Conservation (phyloP, 2,329 filamentous ascomycete species). For the Triangularia verruculosa region DNA sequence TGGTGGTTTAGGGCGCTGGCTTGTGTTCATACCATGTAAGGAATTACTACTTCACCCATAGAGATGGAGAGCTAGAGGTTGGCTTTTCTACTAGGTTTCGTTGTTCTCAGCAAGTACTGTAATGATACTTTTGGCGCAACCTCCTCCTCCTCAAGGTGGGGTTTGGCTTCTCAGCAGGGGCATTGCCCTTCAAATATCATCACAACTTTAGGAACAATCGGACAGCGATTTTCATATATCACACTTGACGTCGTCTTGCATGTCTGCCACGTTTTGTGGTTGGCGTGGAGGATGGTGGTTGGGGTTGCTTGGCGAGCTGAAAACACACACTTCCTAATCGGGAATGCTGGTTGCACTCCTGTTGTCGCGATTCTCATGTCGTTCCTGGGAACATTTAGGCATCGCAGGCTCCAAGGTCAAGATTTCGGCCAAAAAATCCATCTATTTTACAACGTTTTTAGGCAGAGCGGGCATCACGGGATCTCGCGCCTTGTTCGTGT, state of each 20-base stretch:
- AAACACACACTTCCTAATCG: neutral
- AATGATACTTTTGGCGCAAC: constrained; percentile 10
- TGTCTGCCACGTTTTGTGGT: neutral
- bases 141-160: neutral
- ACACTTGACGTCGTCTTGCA: neutral
- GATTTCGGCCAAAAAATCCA: neutral
- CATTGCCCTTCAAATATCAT: neutral
- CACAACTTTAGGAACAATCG: too few relatives aligned
- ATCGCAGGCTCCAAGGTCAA: neutral
- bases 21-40: constrained; percentile 7
- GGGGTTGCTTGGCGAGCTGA: constrained; percentile 1
- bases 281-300: neutral
- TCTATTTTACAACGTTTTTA: neutral
- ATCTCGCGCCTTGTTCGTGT: constrained; percentile 19
- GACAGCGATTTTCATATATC: neutral
- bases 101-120: constrained; percentile 1
- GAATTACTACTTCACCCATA: neutral
- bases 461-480: constrained; percentile 18
- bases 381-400: neutral
- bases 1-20: neutral
- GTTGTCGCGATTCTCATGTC: neutral
- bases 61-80: neutral
- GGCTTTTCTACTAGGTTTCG: neutral
- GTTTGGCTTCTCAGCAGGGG: neutral
- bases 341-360: constrained; percentile 4